phyloP scores from a whole-genome alignment of 768 basidiomycete species.

The Clavaria fumosa region DNA sequence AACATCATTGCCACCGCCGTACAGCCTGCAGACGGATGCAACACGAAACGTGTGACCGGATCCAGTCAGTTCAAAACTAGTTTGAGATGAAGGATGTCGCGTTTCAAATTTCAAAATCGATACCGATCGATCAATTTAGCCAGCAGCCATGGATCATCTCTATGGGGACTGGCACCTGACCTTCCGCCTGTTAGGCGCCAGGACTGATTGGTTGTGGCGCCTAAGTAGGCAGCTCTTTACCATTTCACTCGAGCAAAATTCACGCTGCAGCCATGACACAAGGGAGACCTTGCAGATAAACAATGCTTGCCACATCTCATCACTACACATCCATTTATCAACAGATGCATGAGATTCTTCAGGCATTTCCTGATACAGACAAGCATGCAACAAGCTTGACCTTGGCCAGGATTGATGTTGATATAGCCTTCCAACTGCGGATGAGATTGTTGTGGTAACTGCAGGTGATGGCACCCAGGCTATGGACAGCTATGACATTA shows the following conservation, averaged over 20 bases:
- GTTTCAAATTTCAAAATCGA: no score
- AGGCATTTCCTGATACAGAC: not conserved
- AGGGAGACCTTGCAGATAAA: slow-evolving; percentile 16
- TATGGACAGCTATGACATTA: slow-evolving; percentile 14
- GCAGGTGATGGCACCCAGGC: slow-evolving; percentile 14
- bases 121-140: no score
- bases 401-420: slow-evolving; percentile 15
- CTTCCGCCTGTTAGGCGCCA: no score
- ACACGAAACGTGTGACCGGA: no score
- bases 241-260: slow-evolving; percentile 17
- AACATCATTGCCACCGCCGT: no score
- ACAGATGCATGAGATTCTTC: slow-evolving; percentile 17
- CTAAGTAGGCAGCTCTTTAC: no score
- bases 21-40: no score
- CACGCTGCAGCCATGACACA: slow-evolving; percentile 9
- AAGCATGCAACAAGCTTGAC: not conserved
- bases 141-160: no score
- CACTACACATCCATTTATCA: slow-evolving; percentile 18
- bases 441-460: slow-evolving; percentile 25
- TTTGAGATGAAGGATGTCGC: no score
- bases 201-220: no score
- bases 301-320: slow-evolving; percentile 11
- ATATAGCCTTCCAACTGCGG: slow-evolving; percentile 24
- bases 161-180: no score
- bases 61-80: no score